A percentile compares a stretch with the other conserved stretches of the same genome.
These are phyloP conservation scores for Calonectria henricotiae DNA, from an alignment of 2,329 filamentous ascomycete species.

Conservation along the genomic window DNA sequence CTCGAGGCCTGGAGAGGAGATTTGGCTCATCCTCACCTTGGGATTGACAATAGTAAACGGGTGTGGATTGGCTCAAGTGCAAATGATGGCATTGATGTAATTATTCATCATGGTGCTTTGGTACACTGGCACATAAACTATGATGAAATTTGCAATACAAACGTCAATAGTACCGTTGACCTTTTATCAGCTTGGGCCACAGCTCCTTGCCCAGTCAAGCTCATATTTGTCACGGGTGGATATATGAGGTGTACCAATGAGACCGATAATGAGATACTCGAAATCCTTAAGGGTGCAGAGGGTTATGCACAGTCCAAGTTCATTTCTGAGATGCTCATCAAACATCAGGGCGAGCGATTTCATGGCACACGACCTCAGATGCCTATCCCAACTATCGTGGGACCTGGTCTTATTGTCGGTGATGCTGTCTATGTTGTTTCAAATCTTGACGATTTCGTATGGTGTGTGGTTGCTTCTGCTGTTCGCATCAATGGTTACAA, in stretches of 20 bases:
- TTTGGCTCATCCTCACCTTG: conserved; percentile 11
- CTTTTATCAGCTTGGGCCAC: conserved; percentile 23
- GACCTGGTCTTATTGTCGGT: conserved; percentile 8
- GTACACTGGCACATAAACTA: conserved; percentile 14
- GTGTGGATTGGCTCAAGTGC: not conserved
- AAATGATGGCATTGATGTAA: conserved; percentile 8
- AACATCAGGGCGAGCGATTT: conserved; percentile 29
- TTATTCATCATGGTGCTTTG: conserved; percentile 5
- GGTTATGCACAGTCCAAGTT: conserved; percentile 39
- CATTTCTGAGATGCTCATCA: conserved; percentile 34
- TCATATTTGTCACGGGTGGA: conserved; percentile 29
- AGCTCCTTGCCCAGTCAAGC: conserved; percentile 19
- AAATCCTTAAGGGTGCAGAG: conserved; percentile 27
- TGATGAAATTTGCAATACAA: conserved; percentile 27
- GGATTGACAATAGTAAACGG: not conserved
- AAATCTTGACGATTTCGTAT: conserved; percentile 28
- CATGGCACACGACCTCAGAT: conserved; percentile 9
- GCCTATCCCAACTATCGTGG: conserved; percentile 11
- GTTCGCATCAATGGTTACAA: conserved; percentile 30
- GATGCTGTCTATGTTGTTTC: conserved; percentile 10
- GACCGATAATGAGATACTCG: conserved; percentile 10
- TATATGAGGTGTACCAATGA: conserved; percentile 17
- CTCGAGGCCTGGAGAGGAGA: conserved; percentile 33
- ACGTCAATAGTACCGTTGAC: conserved; percentile 36
- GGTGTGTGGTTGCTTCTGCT: conserved; percentile 33